Evolutionary conservation across 2,329 filamentous ascomycete genomes (phyloP), one percentile per base, ranked within the genome.

Genomic region (Chaetomium sp.): DNA sequence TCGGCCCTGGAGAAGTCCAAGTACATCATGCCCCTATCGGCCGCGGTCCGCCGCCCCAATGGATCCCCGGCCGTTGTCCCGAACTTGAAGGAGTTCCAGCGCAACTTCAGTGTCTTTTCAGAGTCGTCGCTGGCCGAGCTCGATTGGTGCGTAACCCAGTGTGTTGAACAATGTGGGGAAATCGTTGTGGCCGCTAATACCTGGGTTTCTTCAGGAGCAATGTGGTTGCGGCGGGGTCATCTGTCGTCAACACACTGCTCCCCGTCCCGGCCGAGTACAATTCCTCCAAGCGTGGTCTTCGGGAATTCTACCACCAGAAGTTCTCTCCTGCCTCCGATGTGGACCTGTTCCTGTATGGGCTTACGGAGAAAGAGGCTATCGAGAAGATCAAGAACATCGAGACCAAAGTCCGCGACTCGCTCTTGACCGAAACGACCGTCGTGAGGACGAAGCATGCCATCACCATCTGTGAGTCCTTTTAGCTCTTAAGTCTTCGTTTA

Each of bases 361-460:
- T 95, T 59, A 85, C 78, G 7, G 88, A 94, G 64, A 82, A 90
- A 48, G 75, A 91, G 66, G 89, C 88, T 0, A 75, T 91, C 14
- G 84, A 90, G 65, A 94, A 95, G 75, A 94, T 95, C 70, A 86
- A 87, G 66, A 76, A 89, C 61, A 92, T 95, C 57, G 90, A 95
- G 69, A 72, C 76, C 27, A 79, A 76, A n/a, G 79, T 95, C 62
- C 83, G 82, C 45, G 87, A 94, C 70, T 84, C 87, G 3, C 85
- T 95, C 52, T 75, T 95, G 27, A 81, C 85, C n/a, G 89, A 95
- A 70, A 89, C 87, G 0, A 92, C 89, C 0, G 89, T 88, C 0
- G 82, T 95, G 46, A 81, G 90, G 38, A 95, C 90, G 14, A 95
- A 92, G 74, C 87, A 95, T 65, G 87, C 89, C 8, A 85, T 95